Evolutionary conservation across 1,284 basidiomycete genomes (phyloP).

Genomic region (Psilocybe mexicana): DNA sequence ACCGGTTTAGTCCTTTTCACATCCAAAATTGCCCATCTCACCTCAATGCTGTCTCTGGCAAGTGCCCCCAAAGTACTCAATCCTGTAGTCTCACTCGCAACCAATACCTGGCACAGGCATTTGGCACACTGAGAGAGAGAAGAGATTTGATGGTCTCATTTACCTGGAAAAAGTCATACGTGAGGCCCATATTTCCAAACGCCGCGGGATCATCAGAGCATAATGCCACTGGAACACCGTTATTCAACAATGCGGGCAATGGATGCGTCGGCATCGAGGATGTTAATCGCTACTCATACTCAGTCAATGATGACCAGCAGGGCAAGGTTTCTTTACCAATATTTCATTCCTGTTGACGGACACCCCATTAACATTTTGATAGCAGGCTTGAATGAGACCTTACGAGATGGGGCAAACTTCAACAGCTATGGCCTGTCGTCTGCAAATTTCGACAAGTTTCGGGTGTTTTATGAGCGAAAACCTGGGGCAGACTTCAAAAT

Average conservation of each 20-base stretch:
- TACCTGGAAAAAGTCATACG: slow-evolving; percentile 74
- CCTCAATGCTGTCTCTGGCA: slow-evolving; percentile 66
- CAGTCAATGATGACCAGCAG: not conserved
- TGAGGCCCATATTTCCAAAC: slow-evolving; percentile 78
- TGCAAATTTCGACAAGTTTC: slow-evolving; percentile 64
- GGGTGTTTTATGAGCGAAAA: slow-evolving; percentile 77
- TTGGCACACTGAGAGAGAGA: slow-evolving; percentile 8
- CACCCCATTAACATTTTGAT: not conserved
- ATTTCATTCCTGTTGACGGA: slow-evolving; percentile 59
- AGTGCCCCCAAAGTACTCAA: slow-evolving; percentile 59
- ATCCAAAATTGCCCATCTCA: slow-evolving; percentile 22
- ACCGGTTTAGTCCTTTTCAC: not conserved
- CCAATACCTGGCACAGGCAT: slow-evolving; percentile 49
- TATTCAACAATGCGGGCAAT: slow-evolving; percentile 63
- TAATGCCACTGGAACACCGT: slow-evolving; percentile 68
- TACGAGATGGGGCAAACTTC: slow-evolving; percentile 77
- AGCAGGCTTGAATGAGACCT: slow-evolving; percentile 21
- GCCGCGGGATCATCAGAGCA: slow-evolving; percentile 74
- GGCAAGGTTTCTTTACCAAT: slow-evolving; percentile 41
- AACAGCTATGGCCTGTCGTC: slow-evolving; percentile 60
- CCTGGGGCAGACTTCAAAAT: slow-evolving; percentile 32
- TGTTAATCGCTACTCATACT: slow-evolving; percentile 53
- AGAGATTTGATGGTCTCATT: not conserved
- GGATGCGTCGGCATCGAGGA: slow-evolving; percentile 78
- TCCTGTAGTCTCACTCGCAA: slow-evolving; percentile 64